A percentile compares a stretch with the other conserved stretches of the same genome.
These are phyloP conservation scores for Penicillium mononematosum DNA, from an alignment of 495 filamentous ascomycete genomes.

Conservation along the genomic window DNA sequence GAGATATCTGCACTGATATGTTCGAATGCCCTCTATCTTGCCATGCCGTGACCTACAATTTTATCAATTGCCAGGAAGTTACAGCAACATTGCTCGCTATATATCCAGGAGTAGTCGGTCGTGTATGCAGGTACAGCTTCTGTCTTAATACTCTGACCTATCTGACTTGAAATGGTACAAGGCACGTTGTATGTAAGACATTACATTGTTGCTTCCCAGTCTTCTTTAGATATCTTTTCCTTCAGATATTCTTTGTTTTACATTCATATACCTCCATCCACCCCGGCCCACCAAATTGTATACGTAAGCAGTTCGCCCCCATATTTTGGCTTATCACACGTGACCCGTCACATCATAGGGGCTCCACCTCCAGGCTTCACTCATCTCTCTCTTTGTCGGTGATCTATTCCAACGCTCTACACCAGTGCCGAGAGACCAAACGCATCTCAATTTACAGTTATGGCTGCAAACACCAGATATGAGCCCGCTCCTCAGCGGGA, in stretches of 20 bases:
- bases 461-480: slow-evolving; percentile 71
- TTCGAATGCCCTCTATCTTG: too few species aligned
- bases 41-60: too few species aligned
- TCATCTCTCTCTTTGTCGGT: slow-evolving; percentile 1
- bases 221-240: too few species aligned
- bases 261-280: too few species aligned
- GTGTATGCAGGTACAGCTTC: too few species aligned
- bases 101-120: background rate
- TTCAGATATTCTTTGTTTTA: too few species aligned
- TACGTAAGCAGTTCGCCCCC: background rate
- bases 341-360: slow-evolving; percentile 7
- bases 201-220: too few species aligned
- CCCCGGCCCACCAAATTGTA: background rate
- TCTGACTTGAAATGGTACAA: too few species aligned
- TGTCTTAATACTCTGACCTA: too few species aligned
- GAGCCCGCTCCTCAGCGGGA: slow-evolving; percentile 70
- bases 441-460: slow-evolving; percentile 25
- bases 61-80: too few species aligned
- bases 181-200: too few species aligned
- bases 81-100: background rate
- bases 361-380: slow-evolving; percentile 9
- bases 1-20: background rate
- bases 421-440: background rate
- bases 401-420: background rate
- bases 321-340: slow-evolving; percentile 14